Evolutionary conservation across 1,284 basidiomycete genomes (phyloP), one percentile per base, ranked within the genome.

Genomic region (Cryptococcus deneoformans): DNA sequence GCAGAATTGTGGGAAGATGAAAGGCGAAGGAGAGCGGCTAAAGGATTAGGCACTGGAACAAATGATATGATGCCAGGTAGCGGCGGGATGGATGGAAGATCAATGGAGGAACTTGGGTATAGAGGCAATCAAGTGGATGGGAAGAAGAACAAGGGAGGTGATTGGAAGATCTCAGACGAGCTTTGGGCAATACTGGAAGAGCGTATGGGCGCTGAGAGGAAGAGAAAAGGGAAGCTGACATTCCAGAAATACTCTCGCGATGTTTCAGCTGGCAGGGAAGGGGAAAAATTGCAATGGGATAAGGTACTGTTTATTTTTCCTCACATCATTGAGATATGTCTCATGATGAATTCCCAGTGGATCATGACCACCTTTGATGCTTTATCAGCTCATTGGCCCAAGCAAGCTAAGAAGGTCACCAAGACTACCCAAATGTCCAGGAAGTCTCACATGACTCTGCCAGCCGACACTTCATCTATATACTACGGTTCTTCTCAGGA

Each of bases 1-100:
- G 86, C 88, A 54, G 94, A 96, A 73, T 81, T 99, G 1, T 99
- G 95, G 95, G 89, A 94, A 54, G 92, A 96, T 65, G 95, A 98
- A 73, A 85, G 88, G 9, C 80, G 82, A 9, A 84, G 92, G 4
- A 81, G 94, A 14, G 71, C 76, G 12, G 82, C 80, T 6, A 82
- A 81, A 35, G 91, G 91, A 0, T 61, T 71, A 16, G 66, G 64
- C 1, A 59, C 70, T 12, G 64, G 60, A 36, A 69, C 69, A 45
- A 56, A 53, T 2, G 70, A 65, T 14, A 77, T 79, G 75, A 70
- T 77, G 53, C 77, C 75, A 1, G 65, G 68, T 20, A 64, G 62
- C 14, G 74, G 73, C 29, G 76, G 76, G 5, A 73, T 76, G 54
- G 68, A 72, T 2, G 68, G 67, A 3, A 53, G 72, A n/a, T 46